Conservation (phyloP, 2,329 filamentous ascomycete genomes). For the Verticillium isaacii region DNA sequence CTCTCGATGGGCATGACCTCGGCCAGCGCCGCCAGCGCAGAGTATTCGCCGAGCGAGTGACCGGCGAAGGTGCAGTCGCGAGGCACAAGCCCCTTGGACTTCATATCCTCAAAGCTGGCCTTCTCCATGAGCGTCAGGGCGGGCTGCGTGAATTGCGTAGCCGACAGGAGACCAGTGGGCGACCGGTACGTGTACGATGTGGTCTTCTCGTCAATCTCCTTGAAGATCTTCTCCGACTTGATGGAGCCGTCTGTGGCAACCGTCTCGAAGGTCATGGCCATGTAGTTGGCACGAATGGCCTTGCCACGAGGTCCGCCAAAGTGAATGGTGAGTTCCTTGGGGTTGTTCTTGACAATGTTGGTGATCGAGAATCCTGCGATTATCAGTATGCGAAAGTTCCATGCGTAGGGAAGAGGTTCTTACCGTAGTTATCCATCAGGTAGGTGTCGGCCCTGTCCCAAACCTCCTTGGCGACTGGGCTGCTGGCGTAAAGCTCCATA, state of each 20-base stretch:
- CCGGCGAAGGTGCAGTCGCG: conserved; percentile 96
- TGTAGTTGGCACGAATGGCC: conserved; percentile 97
- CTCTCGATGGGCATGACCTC: conserved; percentile 99
- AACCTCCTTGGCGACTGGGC: conserved; percentile 89
- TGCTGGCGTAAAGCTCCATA: conserved; percentile 96
- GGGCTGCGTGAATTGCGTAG: conserved; percentile 97
- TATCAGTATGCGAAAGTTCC: neutral
- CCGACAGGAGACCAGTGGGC: conserved; percentile 88
- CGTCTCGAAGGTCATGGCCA: conserved; percentile 99
- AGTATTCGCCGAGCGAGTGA: conserved; percentile 98
- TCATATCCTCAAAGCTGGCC: conserved; percentile 99
- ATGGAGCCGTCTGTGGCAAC: conserved; percentile 85
- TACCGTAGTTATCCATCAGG: conserved; percentile 97
- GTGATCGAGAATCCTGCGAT: conserved; percentile 85
- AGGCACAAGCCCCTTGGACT: conserved; percentile 90
- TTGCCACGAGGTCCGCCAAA: conserved; percentile 96
- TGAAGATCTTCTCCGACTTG: conserved; percentile 99
- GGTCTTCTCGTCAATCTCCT: conserved; percentile 89
- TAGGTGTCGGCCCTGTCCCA: conserved; percentile 98
- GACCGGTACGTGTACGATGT: conserved; percentile 97
- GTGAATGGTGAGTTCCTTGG: conserved; percentile 96
- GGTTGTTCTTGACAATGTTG: conserved; percentile 99
- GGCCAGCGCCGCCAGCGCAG: conserved; percentile 87
- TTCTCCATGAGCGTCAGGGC: conserved; percentile 99
- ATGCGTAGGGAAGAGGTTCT: conserved; percentile 24